Percentiles rank a stretch among this genome's conserved stretches.
phyloP scores from a whole-genome alignment of 1,284 basidiomycete genomes.

The Trichosporon coremiiforme region DNA sequence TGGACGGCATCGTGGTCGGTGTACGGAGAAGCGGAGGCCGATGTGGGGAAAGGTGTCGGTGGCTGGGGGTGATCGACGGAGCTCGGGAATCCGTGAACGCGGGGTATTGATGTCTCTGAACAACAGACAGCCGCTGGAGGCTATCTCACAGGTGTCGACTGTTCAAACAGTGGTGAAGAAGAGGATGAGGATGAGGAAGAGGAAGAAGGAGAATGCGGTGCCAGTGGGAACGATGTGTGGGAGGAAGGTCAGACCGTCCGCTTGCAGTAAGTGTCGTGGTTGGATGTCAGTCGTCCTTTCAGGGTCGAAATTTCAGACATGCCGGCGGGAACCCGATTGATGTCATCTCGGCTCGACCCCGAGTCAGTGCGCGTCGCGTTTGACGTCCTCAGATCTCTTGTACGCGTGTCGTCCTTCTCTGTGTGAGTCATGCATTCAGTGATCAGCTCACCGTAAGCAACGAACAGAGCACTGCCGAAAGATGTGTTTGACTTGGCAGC shows the following conservation, averaged over 20 bases:
- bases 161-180: not conserved
- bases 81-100: not conserved
- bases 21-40: not conserved
- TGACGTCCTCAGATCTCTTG: not conserved
- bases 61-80: slow-evolving; percentile 14
- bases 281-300: not conserved
- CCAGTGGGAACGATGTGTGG: not conserved
- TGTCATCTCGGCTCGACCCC: slow-evolving; percentile 1
- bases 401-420: not conserved
- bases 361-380: not conserved
- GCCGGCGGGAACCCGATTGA: slow-evolving; percentile 11
- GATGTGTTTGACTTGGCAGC: too few species aligned
- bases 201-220: not conserved
- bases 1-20: slow-evolving; percentile 1
- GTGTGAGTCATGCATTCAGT: not conserved
- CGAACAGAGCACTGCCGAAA: too few species aligned
- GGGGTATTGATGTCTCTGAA: not conserved
- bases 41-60: not conserved
- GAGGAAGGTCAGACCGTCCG: not conserved
- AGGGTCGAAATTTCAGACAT: slow-evolving; percentile 13
- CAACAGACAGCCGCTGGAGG: not conserved
- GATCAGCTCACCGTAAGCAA: too few species aligned
- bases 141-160: not conserved
- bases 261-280: not conserved
- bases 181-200: too few species aligned